phyloP scores from a whole-genome alignment of 192 early-diverging fungal genomes.

The Anaeromyces robustus region DNA sequence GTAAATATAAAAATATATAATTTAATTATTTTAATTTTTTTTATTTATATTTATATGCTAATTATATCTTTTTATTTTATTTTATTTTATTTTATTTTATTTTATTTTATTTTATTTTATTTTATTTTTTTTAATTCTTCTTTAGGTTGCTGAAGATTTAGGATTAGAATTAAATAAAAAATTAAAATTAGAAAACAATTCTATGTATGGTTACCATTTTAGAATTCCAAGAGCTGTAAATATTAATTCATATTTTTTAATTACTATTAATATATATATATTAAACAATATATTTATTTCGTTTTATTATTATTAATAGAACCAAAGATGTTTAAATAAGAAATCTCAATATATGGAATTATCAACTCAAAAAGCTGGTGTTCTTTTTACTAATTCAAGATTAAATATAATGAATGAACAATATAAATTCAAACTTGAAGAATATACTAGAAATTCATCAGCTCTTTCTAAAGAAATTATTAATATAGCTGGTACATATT shows the following conservation, averaged over 20 bases:
- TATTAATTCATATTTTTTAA: background rate
- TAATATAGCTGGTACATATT: conserved; percentile 65
- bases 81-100: background rate
- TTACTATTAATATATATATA: background rate
- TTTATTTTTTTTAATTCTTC: background rate
- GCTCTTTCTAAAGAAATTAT: conserved; percentile 77
- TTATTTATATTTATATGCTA: no score
- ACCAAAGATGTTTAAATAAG: conserved; percentile 23
- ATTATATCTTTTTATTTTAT: background rate
- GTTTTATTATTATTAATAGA: conserved; percentile 1
- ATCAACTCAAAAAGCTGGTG: conserved; percentile 74
- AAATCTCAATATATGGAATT: conserved; percentile 65
- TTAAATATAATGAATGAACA: conserved; percentile 45
- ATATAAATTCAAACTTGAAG: conserved; percentile 32
- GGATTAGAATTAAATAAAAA: conserved; percentile 68
- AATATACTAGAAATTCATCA: conserved; percentile 56
- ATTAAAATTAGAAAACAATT: conserved; percentile 76
- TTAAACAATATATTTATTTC: no score
- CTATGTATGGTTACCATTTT: conserved; percentile 70
- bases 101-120: background rate
- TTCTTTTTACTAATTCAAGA: conserved; percentile 64
- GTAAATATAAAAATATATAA: conserved; percentile 23
- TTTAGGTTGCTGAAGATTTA: conserved; percentile 42
- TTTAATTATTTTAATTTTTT: no score
- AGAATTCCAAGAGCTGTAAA: conserved; percentile 53